A percentile compares a stretch with the other conserved stretches of the same genome.
These are phyloP conservation scores for Penicillium sp. DNA, from an alignment of 2,329 filamentous ascomycete genomes.

Conservation along the genomic window DNA sequence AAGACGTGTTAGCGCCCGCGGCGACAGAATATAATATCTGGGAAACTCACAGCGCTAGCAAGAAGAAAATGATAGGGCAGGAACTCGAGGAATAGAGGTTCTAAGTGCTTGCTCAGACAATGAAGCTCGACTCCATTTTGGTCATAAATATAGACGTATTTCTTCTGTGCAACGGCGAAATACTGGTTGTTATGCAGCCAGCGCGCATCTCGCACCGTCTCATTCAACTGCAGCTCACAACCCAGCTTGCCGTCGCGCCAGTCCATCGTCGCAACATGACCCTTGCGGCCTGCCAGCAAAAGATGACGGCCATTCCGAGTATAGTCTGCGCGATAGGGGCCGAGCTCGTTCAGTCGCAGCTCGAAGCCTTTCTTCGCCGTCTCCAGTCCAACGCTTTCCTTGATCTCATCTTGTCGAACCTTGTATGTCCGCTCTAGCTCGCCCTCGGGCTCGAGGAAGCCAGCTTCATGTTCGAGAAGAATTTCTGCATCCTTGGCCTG, in stretches of 20 bases:
- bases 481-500: constrained; percentile 95
- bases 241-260: constrained; percentile 89
- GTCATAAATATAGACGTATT: constrained; percentile 96
- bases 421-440: constrained; percentile 91
- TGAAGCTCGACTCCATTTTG: constrained; percentile 86
- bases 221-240: constrained; percentile 84
- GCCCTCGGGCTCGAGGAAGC: constrained; percentile 82
- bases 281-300: constrained; percentile 82
- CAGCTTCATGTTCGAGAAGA: constrained; percentile 77
- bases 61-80: constrained; percentile 94
- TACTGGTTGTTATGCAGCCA: constrained; percentile 93
- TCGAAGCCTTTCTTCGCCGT: constrained; percentile 93
- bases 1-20: neutral
- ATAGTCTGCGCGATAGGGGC: constrained; percentile 87
- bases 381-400: constrained; percentile 68
- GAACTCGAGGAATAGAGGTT: constrained; percentile 92
- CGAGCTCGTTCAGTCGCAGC: constrained; percentile 74
- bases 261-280: constrained; percentile 94
- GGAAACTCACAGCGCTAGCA: constrained; percentile 68
- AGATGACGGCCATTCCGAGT: constrained; percentile 84
- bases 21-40: neutral
- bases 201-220: constrained; percentile 83
- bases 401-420: constrained; percentile 84
- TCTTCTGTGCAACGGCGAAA: constrained; percentile 95
- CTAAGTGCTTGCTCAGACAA: constrained; percentile 82